Evolutionary conservation across 2,329 filamentous ascomycete species (phyloP).

Genomic region (Hypoxylon sp.): DNA sequence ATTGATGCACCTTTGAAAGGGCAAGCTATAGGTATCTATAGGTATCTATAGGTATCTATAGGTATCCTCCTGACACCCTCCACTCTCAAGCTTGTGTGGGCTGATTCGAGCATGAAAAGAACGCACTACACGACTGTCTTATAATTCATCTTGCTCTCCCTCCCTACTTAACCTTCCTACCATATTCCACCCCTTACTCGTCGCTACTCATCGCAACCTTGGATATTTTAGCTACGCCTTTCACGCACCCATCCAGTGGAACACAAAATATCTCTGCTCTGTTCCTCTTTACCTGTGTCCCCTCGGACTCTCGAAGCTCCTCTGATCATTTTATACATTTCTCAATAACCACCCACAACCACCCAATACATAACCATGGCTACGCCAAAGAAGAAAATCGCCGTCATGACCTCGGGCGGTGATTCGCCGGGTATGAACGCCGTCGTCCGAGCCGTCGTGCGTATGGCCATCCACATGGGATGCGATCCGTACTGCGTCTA

Average conservation of each 20-base stretch:
- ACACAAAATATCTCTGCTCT: background rate
- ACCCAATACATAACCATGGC: slow-evolving; percentile 59
- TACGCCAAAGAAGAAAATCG: slow-evolving; percentile 76
- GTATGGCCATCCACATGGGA: slow-evolving; percentile 87
- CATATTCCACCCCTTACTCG: slow-evolving; percentile 6
- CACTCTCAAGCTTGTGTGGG: slow-evolving; percentile 29
- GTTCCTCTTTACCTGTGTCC: background rate
- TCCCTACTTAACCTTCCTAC: slow-evolving; percentile 1
- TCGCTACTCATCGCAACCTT: background rate
- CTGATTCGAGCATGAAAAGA: slow-evolving; percentile 41
- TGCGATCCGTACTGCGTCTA: slow-evolving; percentile 87
- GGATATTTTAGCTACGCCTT: slow-evolving; percentile 15
- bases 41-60: too few relatives aligned
- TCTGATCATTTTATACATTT: background rate
- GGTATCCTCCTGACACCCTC: slow-evolving; percentile 28
- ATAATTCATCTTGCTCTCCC: slow-evolving; percentile 15
- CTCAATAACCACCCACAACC: slow-evolving; percentile 16
- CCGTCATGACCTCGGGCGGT: slow-evolving; percentile 93
- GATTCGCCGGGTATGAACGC: slow-evolving; percentile 97
- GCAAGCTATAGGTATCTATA: slow-evolving; percentile 26
- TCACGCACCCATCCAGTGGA: background rate
- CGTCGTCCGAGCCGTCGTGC: slow-evolving; percentile 89
- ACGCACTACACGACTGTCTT: slow-evolving; percentile 27
- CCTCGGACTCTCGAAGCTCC: slow-evolving; percentile 10
- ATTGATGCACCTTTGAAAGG: slow-evolving; percentile 9